phyloP scores from a whole-genome alignment of 306 rosid species.

The Vigna radiata region DNA sequence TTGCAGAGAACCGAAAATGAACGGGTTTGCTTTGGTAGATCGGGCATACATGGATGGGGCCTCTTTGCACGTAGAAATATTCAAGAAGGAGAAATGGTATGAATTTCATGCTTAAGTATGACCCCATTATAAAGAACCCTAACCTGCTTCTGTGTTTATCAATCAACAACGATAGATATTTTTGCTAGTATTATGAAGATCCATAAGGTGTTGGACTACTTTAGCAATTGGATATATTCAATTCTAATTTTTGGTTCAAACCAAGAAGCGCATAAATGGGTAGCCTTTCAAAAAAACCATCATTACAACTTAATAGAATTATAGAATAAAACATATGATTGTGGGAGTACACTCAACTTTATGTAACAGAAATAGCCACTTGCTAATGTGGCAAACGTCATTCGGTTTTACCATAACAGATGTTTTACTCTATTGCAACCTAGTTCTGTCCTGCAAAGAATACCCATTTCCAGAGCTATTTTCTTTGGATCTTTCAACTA shows the following conservation, averaged over 20 bases:
- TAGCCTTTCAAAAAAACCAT: conserved; percentile 3
- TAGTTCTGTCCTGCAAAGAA: not conserved
- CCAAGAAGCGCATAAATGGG: not conserved
- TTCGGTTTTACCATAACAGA: too few relatives aligned
- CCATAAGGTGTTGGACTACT: conserved; percentile 25
- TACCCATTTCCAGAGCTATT: conserved; percentile 15
- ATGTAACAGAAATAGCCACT: too few relatives aligned
- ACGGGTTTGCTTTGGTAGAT: conserved; percentile 97
- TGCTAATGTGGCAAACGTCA: too few relatives aligned
- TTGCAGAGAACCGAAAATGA: conserved; percentile 89
- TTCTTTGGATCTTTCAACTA: not conserved
- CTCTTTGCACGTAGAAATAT: conserved; percentile 91
- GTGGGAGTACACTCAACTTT: too few relatives aligned
- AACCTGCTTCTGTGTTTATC: conserved; percentile 24
- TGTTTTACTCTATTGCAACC: too few relatives aligned
- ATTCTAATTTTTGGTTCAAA: conserved; percentile 14
- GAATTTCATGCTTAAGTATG: conserved; percentile 32
- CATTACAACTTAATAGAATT: not conserved
- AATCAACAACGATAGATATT: conserved; percentile 1
- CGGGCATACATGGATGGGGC: conserved; percentile 99
- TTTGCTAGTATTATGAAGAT: conserved; percentile 14
- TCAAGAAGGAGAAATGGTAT: conserved; percentile 99
- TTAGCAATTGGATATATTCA: not conserved
- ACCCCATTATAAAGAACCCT: conserved; percentile 2
- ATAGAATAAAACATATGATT: too few relatives aligned